Evolutionary conservation across 2,329 filamentous ascomycete genomes (phyloP).

Genomic region (Diaporthe vaccinii): DNA sequence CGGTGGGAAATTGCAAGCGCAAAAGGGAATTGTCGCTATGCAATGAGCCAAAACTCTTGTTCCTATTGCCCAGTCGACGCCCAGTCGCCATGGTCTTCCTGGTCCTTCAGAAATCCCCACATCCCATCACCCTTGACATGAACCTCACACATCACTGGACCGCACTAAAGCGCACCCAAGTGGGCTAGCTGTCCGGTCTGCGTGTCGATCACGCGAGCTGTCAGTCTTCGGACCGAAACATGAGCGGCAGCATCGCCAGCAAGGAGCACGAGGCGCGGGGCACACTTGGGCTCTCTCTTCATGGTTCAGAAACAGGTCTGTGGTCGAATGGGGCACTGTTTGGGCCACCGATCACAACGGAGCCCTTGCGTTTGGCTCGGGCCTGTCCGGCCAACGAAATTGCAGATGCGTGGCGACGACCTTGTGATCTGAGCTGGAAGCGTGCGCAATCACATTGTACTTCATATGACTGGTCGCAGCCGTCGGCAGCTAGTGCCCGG

Average conservation of each 20-base stretch:
- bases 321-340: background rate
- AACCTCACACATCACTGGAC: background rate
- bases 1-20: slow-evolving; percentile 17
- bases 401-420: slow-evolving; percentile 1
- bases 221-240: slow-evolving; percentile 31
- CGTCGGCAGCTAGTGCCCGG: slow-evolving; percentile 28
- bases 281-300: background rate
- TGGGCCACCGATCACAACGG: background rate
- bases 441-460: background rate
- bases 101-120: background rate
- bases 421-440: slow-evolving; percentile 24
- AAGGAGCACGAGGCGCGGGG: background rate
- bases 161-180: background rate
- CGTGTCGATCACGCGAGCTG: slow-evolving; percentile 26
- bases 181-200: slow-evolving; percentile 13
- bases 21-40: slow-evolving; percentile 8
- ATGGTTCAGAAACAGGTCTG: background rate
- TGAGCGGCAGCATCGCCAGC: background rate
- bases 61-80: background rate
- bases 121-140: background rate
- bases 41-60: background rate
- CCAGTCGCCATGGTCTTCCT: slow-evolving; percentile 2
- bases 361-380: background rate
- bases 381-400: slow-evolving; percentile 5
- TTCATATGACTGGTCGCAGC: slow-evolving; percentile 22